These are phyloP conservation scores for Cordyceps fumosorosea DNA, from an alignment of 2,329 filamentous ascomycete species.

Conservation along the genomic window DNA sequence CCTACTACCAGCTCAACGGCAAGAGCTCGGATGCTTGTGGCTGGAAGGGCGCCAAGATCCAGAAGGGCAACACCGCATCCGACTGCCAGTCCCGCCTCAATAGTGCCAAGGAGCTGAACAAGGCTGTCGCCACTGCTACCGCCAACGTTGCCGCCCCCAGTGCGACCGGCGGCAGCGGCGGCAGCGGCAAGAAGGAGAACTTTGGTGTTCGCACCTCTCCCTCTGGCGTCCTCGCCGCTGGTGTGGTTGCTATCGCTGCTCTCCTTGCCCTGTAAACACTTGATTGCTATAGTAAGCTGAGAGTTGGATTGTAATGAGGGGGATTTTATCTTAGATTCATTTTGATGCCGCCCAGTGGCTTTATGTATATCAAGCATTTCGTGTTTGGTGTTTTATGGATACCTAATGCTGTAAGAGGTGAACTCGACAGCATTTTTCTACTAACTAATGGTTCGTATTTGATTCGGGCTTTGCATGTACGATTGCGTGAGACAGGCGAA, in stretches of 20 bases:
- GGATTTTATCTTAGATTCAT: constrained; percentile 7
- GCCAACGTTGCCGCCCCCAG: constrained; percentile 25
- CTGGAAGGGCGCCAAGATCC: constrained; percentile 61
- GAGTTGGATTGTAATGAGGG: background rate
- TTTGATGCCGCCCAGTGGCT: constrained; percentile 8
- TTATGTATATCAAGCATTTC: constrained; percentile 14
- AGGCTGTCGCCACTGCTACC: constrained; percentile 40
- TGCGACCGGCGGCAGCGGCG: constrained; percentile 20
- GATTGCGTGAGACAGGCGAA: background rate
- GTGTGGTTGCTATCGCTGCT: constrained; percentile 42
- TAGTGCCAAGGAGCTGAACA: constrained; percentile 54
- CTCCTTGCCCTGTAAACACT: constrained; percentile 39
- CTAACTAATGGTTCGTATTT: background rate
- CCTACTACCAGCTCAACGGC: constrained; percentile 48
- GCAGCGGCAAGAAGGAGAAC: constrained; percentile 22
- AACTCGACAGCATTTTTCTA: constrained; percentile 8
- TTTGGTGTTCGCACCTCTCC: constrained; percentile 30
- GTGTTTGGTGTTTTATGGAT: constrained; percentile 14
- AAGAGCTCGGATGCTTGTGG: constrained; percentile 55
- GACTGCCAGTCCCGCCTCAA: constrained; percentile 54
- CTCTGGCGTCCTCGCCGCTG: constrained; percentile 40
- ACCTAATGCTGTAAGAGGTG: constrained; percentile 9
- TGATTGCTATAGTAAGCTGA: background rate
- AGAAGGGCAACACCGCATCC: constrained; percentile 39
- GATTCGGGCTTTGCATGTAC: background rate